Conservation (phyloP, 73 alveolate species). For the Paramecium primaurelia region DNA sequence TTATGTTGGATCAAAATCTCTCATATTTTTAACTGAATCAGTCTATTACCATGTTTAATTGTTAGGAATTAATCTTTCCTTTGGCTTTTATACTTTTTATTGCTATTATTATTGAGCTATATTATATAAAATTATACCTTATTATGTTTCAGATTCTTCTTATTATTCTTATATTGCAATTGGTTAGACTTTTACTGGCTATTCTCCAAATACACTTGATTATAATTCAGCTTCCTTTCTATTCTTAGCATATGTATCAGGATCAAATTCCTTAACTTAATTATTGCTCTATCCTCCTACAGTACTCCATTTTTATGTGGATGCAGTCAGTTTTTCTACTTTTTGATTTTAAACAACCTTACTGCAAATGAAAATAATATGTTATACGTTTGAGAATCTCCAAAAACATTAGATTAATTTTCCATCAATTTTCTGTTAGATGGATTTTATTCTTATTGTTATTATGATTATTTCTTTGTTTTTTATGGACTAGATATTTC, state of each 20-base stretch:
- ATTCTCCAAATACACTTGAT: conserved; percentile 29
- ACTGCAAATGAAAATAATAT: background rate
- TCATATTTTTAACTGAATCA: conserved; percentile 25
- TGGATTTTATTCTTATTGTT: conserved; percentile 17
- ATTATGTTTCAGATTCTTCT: conserved; percentile 1
- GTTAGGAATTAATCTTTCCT: conserved; percentile 39
- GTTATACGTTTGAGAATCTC: conserved; percentile 17
- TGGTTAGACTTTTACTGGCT: background rate
- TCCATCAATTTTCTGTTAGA: background rate
- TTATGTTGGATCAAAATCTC: conserved; percentile 25
- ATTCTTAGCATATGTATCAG: conserved; percentile 34
- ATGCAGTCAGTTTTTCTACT: conserved; percentile 37
- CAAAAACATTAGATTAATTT: conserved; percentile 11
- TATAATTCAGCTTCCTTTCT: conserved; percentile 29
- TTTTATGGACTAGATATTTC: background rate
- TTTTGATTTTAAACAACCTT: background rate
- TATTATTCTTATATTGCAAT: background rate
- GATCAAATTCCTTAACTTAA: conserved; percentile 23
- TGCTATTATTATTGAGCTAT: background rate
- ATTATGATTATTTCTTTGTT: background rate
- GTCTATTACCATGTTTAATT: conserved; percentile 48
- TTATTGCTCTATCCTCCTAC: conserved; percentile 22
- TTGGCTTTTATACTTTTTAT: conserved; percentile 9
- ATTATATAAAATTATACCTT: background rate
- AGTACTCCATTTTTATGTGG: conserved; percentile 36